These are phyloP conservation scores for Monosporascus ibericus DNA, from an alignment of 2,329 filamentous ascomycete genomes.

Conservation along the genomic window DNA sequence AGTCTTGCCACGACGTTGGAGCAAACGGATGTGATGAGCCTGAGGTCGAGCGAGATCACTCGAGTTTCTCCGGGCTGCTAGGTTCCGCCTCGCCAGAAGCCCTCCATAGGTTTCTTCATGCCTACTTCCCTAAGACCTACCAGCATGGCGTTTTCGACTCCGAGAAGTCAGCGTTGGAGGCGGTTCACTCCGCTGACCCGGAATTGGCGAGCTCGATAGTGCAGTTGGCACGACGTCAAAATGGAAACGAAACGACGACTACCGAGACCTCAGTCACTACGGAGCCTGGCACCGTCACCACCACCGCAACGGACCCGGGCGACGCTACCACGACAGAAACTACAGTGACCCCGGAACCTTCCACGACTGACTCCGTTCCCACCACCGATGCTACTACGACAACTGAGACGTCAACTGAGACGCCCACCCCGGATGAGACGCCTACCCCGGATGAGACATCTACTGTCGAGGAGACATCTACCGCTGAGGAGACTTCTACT, in stretches of 20 bases:
- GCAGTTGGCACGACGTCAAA: constrained; percentile 58
- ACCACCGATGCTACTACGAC: constrained; percentile 16
- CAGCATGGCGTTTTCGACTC: constrained; percentile 63
- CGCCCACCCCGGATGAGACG: background rate
- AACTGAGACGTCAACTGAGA: constrained; percentile 4
- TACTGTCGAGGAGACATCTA: background rate
- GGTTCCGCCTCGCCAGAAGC: constrained; percentile 51
- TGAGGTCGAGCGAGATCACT: constrained; percentile 15
- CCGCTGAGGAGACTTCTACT: background rate
- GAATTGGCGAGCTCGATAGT: constrained; percentile 57
- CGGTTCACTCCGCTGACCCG: constrained; percentile 54
- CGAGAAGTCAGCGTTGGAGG: constrained; percentile 57
- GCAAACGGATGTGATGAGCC: constrained; percentile 1
- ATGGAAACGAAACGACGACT: constrained; percentile 27
- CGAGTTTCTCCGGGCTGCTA: constrained; percentile 48
- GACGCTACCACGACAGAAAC: constrained; percentile 3
- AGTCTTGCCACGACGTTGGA: constrained; percentile 13
- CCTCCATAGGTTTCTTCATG: constrained; percentile 61
- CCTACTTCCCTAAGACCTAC: constrained; percentile 56
- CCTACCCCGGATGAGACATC: background rate
- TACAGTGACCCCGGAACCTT: background rate
- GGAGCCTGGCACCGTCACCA: constrained; percentile 7
- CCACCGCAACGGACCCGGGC: constrained; percentile 8
- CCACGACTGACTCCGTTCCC: constrained; percentile 3
- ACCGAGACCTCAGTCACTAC: constrained; percentile 15